Percentiles rank a stretch among this genome's conserved stretches.
Evolutionary conservation across 495 filamentous ascomycete genomes (phyloP).

Genomic region (Trichoderma reesei): DNA sequence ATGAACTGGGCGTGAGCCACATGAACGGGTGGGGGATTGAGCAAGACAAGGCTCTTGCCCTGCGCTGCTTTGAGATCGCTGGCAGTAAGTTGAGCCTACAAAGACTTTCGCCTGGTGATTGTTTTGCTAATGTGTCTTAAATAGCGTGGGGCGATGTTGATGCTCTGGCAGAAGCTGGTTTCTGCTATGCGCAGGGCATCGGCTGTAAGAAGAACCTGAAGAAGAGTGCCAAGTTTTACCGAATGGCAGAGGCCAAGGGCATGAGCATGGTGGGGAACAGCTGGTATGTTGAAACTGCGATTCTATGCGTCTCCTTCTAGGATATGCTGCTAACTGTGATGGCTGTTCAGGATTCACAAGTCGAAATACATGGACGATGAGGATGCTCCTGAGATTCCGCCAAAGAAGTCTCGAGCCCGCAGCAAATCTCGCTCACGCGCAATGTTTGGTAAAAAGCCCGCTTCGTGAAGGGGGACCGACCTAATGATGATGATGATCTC

Average conservation of each 20-base stretch:
- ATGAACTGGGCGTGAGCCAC: constrained; percentile 92
- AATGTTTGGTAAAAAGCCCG: constrained; percentile 27
- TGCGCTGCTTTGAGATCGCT: constrained; percentile 93
- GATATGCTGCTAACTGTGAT: constrained; percentile 11
- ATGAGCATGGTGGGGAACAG: constrained; percentile 97
- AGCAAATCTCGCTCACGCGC: constrained; percentile 38
- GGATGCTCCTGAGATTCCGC: constrained; percentile 13
- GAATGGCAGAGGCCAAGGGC: constrained; percentile 80
- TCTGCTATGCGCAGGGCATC: constrained; percentile 77
- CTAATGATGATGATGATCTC: neutral
- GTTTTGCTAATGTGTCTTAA: constrained; percentile 16
- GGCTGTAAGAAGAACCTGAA: constrained; percentile 92
- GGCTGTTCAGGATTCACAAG: constrained; percentile 71
- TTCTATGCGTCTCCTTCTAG: neutral
- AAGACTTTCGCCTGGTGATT: neutral
- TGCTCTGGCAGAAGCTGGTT: constrained; percentile 78
- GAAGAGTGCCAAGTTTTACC: constrained; percentile 86
- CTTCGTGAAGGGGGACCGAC: neutral
- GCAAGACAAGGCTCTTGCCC: constrained; percentile 77
- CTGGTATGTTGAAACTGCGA: constrained; percentile 55
- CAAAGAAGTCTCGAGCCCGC: constrained; percentile 23
- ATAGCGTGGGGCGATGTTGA: constrained; percentile 90
- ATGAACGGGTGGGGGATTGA: constrained; percentile 97
- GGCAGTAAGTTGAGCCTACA: constrained; percentile 47
- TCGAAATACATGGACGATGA: constrained; percentile 71